Percentiles rank a stretch among this genome's conserved stretches.
Conservation (phyloP, 306 rosid species). For the Alnus glutinosa region DNA sequence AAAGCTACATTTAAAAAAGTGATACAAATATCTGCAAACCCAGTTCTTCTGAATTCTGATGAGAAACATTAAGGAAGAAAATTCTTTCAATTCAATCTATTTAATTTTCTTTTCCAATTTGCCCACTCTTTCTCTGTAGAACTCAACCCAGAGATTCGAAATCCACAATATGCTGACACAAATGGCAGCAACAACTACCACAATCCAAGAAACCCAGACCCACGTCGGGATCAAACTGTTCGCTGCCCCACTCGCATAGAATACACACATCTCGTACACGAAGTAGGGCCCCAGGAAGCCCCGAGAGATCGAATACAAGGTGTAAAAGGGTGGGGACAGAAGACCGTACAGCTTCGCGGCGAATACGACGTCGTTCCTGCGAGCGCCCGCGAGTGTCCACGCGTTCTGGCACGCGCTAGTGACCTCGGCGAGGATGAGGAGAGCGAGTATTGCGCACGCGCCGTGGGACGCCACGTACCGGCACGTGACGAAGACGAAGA, state of each 20-base stretch:
- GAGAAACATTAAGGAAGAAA: too few species aligned
- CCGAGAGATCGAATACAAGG: slow-evolving; percentile 56
- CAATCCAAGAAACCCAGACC: slow-evolving; percentile 88
- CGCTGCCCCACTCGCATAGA: slow-evolving; percentile 54
- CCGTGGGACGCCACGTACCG: slow-evolving; percentile 73
- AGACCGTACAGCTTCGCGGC: slow-evolving; percentile 51
- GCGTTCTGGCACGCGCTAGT: slow-evolving; percentile 82
- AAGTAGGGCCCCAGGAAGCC: slow-evolving; percentile 73
- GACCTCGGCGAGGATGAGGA: slow-evolving; percentile 72
- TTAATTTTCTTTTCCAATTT: slow-evolving; percentile 57
- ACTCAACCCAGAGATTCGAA: slow-evolving; percentile 72
- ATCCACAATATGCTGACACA: slow-evolving; percentile 86
- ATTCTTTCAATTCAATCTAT: slow-evolving; percentile 20
- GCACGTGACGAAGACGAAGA: slow-evolving; percentile 85
- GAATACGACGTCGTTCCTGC: slow-evolving; percentile 40
- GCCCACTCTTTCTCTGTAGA: slow-evolving; percentile 39
- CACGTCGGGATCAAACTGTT: slow-evolving; percentile 61
- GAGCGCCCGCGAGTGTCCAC: slow-evolving; percentile 74
- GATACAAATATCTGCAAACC: too few species aligned
- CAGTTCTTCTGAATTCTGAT: too few species aligned
- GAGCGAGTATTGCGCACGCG: slow-evolving; percentile 58
- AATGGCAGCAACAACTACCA: slow-evolving; percentile 64
- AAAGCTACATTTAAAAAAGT: too few species aligned
- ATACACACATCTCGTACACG: slow-evolving; percentile 55
- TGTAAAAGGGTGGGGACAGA: slow-evolving; percentile 69